A percentile compares a stretch with the other conserved stretches of the same genome.
Evolutionary conservation across 371 early-diverging fungal genomes (phyloP).

Genomic region (Amoeboaphelidium occidentale): DNA sequence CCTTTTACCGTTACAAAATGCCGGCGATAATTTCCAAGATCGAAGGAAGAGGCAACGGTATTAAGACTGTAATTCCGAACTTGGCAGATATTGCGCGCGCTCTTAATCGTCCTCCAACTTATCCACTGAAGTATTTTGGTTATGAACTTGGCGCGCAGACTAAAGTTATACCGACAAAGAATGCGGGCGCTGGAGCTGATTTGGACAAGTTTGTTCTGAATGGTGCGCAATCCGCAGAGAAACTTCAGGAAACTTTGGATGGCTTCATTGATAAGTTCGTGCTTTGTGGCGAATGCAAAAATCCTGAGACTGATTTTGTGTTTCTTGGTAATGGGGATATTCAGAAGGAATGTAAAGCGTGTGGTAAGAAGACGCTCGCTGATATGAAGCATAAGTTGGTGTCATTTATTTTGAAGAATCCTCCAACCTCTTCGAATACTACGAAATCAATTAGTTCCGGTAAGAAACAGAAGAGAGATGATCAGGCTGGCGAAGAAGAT

Average conservation of each 20-base stretch:
- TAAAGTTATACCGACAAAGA: conserved; percentile 64
- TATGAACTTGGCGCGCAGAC: conserved; percentile 88
- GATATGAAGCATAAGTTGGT: conserved; percentile 76
- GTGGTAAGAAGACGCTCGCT: conserved; percentile 57
- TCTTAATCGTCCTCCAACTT: conserved; percentile 66
- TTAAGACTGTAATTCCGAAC: conserved; percentile 96
- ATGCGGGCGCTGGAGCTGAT: conserved; percentile 9
- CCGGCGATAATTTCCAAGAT: conserved; percentile 46
- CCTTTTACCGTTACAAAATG: conserved; percentile 99
- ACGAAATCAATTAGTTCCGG: not conserved
- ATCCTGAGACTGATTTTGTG: conserved; percentile 94
- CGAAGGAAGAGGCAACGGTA: conserved; percentile 97
- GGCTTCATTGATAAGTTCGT: conserved; percentile 93
- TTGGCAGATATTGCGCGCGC: conserved; percentile 85
- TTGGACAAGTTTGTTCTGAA: conserved; percentile 92
- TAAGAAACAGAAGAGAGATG: conserved; percentile 1
- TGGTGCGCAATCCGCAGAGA: conserved; percentile 78
- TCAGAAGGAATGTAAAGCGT: conserved; percentile 67
- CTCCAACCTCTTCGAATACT: conserved; percentile 28
- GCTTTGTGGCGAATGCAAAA: conserved; percentile 79
- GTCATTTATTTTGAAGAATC: conserved; percentile 75
- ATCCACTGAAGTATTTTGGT: conserved; percentile 78
- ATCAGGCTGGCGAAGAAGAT: conserved; percentile 9
- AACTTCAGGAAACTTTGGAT: conserved; percentile 69
- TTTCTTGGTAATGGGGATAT: conserved; percentile 16